Percentiles rank a stretch among this genome's conserved stretches.
phyloP scores from a whole-genome alignment of 1,284 basidiomycete species.

The Tetrapyrgos nigripes region DNA sequence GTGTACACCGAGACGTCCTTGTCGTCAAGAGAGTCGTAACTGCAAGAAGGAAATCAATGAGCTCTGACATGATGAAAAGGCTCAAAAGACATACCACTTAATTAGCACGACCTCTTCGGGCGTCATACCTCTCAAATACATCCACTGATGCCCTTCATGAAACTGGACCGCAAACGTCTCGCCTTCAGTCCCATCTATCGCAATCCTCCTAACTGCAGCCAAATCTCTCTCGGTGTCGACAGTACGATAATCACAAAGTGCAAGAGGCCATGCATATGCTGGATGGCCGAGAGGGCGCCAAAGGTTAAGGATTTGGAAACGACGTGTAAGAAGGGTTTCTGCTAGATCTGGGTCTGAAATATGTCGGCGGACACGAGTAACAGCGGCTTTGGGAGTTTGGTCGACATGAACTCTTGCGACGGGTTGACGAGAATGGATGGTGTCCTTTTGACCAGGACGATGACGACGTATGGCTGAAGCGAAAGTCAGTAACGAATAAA shows the following conservation, averaged over 20 bases:
- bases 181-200: slow-evolving; percentile 37
- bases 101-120: slow-evolving; percentile 53
- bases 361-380: slow-evolving; percentile 57
- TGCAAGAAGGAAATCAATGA: not conserved
- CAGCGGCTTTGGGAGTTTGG: slow-evolving; percentile 54
- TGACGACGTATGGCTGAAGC: slow-evolving; percentile 50
- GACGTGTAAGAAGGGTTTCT: slow-evolving; percentile 43
- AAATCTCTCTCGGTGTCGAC: slow-evolving; percentile 52
- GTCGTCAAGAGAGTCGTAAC: slow-evolving; percentile 24
- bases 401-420: slow-evolving; percentile 57
- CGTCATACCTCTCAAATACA: slow-evolving; percentile 48
- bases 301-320: slow-evolving; percentile 68
- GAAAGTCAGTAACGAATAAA: too few species aligned
- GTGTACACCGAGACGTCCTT: slow-evolving; percentile 28
- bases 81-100: slow-evolving; percentile 46
- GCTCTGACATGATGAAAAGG: not conserved
- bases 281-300: slow-evolving; percentile 64
- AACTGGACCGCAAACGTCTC: slow-evolving; percentile 38
- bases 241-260: slow-evolving; percentile 59
- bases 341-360: slow-evolving; percentile 53
- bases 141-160: slow-evolving; percentile 48
- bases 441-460: slow-evolving; percentile 43
- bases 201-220: slow-evolving; percentile 48
- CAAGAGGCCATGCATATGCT: slow-evolving; percentile 59
- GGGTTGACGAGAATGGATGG: slow-evolving; percentile 53